Evolutionary conservation across 768 basidiomycete genomes (phyloP).

Genomic region (Holtermanniella nyarrowii): DNA sequence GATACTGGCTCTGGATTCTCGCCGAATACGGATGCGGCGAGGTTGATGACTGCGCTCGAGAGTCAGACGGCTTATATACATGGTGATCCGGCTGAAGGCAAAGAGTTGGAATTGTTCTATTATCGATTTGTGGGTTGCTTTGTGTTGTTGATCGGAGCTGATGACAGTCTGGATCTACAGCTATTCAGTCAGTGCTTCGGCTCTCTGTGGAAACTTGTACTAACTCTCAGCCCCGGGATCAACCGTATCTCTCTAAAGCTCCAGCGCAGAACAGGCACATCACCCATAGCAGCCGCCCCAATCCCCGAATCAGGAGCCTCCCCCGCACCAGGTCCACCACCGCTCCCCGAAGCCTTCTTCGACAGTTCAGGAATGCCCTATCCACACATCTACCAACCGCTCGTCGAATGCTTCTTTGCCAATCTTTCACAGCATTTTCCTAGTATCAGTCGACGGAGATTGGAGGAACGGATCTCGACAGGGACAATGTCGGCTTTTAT

Average conservation of each 20-base stretch:
- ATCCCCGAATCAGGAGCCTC: constrained; percentile 15
- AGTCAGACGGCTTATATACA: constrained; percentile 26
- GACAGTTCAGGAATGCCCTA: constrained; percentile 31
- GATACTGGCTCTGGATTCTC: not conserved
- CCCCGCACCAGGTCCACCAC: not conserved
- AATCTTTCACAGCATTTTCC: constrained; percentile 36
- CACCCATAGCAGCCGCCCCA: constrained; percentile 18
- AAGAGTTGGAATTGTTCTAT: constrained; percentile 34
- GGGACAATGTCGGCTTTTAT: constrained; percentile 38
- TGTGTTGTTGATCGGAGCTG: not conserved
- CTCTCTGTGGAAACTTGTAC: not conserved
- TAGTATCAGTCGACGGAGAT: constrained; percentile 15
- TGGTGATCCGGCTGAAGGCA: constrained; percentile 33
- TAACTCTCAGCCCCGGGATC: constrained; percentile 23
- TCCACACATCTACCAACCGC: constrained; percentile 23
- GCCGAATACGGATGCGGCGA: not conserved
- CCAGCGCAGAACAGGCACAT: constrained; percentile 23
- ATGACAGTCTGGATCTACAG: constrained; percentile 35
- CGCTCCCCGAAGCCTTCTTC: constrained; percentile 16
- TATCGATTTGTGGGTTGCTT: constrained; percentile 33
- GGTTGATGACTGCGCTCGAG: constrained; percentile 6
- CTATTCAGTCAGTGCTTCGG: constrained; percentile 17
- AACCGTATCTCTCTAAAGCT: constrained; percentile 37
- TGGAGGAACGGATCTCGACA: constrained; percentile 25
- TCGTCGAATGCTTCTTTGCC: constrained; percentile 31